Base-by-base conservation (phyloP, 495 filamentous ascomycete species). In the Podospora comata region DNA sequence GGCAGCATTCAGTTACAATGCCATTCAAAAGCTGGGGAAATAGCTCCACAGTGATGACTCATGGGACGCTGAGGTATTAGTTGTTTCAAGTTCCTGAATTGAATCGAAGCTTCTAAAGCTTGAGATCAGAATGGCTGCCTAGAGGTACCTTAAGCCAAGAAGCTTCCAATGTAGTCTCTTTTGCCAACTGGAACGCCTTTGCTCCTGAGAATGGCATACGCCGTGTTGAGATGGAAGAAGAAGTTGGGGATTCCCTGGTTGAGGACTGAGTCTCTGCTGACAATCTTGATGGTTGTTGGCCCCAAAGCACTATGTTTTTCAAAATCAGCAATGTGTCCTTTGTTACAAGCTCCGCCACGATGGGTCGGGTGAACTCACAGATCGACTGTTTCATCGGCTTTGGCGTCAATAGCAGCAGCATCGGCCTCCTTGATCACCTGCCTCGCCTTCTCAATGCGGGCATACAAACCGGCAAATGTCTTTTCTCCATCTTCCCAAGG, bases 181-280 rank as follows among this genome's bases (percentile, higher is more conserved):
- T 89, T 89, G 5, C 84, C 84, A 18, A 90, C 16, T 0, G 80
- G 78, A 54, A 87, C 83, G 2, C 87, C 87, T 69, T 85, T 80
- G 56, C 73, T 75, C 23, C 86, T 74, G 64, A 90, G 73, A 64
- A 90, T 83, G 9, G 64, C 75, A 74, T 90, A 89, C 56, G 85
- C 77, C 6, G 77, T 86, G n/a, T 70, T 76, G 39, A 86, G 48
- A 74, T 89, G 87, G 76, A 90, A 89, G 67, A 78, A 84, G 68
- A 88, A 78, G 67, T 89, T 87, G 39, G 87, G 84, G 15, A 85
- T 20, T 5, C 75, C 72, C 68, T 78, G 84, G 4, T 71, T 67
- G 27, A 72, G 60, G 18, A 82, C 68, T 67, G 82, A 70, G n/a
- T 68, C 65, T 48, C 32, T 56, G 32, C 23, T n/a, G 4, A 62